These are phyloP conservation scores for Bonia amplexicaulis DNA, from an alignment of 176 grass and related monocot genomes.

Conservation along the genomic window DNA sequence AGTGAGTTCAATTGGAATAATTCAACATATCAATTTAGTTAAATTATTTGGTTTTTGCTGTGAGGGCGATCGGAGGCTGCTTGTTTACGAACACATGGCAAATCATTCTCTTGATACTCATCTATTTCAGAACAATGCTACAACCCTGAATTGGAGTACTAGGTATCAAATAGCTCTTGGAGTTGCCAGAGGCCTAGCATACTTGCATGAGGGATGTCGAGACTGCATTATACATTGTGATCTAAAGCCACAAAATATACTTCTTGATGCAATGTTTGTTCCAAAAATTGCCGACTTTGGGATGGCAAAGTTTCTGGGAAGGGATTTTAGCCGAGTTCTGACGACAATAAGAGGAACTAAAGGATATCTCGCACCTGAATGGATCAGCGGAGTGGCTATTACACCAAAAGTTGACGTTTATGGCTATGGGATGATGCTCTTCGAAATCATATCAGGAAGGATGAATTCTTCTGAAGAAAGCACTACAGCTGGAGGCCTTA, in stretches of 20 bases:
- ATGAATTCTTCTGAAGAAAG: neutral
- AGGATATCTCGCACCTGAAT: conserved; percentile 15
- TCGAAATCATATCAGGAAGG: conserved; percentile 15
- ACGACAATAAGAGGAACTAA: neutral
- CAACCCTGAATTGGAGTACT: conserved; percentile 24
- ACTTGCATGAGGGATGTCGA: conserved; percentile 57
- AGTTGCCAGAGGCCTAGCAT: conserved; percentile 42
- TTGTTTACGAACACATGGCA: conserved; percentile 54
- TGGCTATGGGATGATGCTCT: conserved; percentile 3
- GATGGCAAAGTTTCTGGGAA: conserved; percentile 18
- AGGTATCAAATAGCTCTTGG: conserved; percentile 48
- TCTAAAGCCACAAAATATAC: conserved; percentile 21
- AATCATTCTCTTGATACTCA: conserved; percentile 40
- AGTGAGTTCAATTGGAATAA: conserved; percentile 28
- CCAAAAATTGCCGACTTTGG: conserved; percentile 28
- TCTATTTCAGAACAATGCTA: conserved; percentile 19
- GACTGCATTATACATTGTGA: conserved; percentile 33
- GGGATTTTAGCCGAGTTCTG: conserved; percentile 17
- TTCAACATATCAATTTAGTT: conserved; percentile 59
- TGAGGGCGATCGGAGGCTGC: conserved; percentile 26
- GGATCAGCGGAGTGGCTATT: conserved; percentile 9
- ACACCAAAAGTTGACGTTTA: conserved; percentile 21
- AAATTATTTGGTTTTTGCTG: conserved; percentile 53
- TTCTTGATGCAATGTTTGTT: neutral
- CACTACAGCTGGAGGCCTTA: neutral